Evolutionary conservation across 2,329 filamentous ascomycete species (phyloP), one percentile per base, ranked within the genome.

Genomic region (Chrysosphaeria jannelii): DNA sequence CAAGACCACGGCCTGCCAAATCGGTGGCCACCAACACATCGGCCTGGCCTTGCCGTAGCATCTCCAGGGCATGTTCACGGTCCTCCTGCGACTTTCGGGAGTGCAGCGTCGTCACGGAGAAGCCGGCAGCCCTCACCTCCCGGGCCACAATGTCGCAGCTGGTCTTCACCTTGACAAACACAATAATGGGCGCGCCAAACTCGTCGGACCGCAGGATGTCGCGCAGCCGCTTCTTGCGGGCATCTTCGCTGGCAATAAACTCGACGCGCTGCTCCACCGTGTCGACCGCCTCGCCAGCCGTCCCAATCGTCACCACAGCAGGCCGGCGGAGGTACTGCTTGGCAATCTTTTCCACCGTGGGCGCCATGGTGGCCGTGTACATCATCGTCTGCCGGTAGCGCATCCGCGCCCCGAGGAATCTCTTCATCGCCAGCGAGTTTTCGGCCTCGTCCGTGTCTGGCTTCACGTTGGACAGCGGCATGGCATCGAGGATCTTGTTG

Each of bases 151-250:
- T 74, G 42, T 97, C 85, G 50, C 81, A 93, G 50, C 93, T 93
- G 35, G 79, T 72, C 49, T 93, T 93, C 63, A 93, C 91, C 46
- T 97, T 97, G 59, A 97, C 85, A 42, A 97, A 97, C 31, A 97
- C 79, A 36, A 97, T 97, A 43, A 97, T 89, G 10, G 85, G 85
- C 6, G 81, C 62, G 6, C 59, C 53, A 45, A 79, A 93, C 33
- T 78, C 68, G 33, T 66, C 55, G 2, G 70, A 78, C 22, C 58
- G 52, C 19, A 97, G 62, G 29, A 97, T 85, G 37, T 93, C 76
- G 34, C 67, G 59, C n/a, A 97, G 64, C 3, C 85, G 70, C 47
- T 88, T 88, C 64, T 97, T 93, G 38, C 78, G 66, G 43, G 81
- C 85, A 43, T 97, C 85, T 50, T 97, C 85, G 35, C 79, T 75